Evolutionary conservation across 2,329 filamentous ascomycete genomes (phyloP).

Genomic region (Berkeleyomyces basicola): DNA sequence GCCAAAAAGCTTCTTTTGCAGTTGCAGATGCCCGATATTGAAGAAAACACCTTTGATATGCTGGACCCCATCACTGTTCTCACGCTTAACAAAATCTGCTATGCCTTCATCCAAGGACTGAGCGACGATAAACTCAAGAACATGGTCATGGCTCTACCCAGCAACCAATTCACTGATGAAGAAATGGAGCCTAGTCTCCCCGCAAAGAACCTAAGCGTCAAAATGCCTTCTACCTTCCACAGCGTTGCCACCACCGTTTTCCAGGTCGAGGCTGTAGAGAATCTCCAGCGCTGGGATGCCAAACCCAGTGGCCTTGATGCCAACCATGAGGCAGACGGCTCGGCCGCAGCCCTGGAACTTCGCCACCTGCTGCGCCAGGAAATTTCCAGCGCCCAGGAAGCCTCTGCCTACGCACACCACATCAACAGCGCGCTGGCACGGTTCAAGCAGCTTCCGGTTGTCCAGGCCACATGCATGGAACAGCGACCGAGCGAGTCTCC

Average conservation of each 20-base stretch:
- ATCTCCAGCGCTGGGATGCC: conserved; percentile 7
- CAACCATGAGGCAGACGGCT: not conserved
- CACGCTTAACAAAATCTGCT: conserved; percentile 11
- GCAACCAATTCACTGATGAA: not conserved
- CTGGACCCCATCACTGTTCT: not conserved
- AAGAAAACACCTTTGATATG: not conserved
- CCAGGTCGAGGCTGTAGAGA: conserved; percentile 7
- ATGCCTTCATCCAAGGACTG: conserved; percentile 10
- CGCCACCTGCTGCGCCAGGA: conserved; percentile 1
- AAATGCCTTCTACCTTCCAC: not conserved
- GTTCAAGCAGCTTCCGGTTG: conserved; percentile 12
- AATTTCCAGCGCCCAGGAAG: not conserved
- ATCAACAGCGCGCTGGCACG: conserved; percentile 5
- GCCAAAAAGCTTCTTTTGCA: conserved; percentile 10
- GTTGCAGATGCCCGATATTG: conserved; percentile 4
- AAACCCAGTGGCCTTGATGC: conserved; percentile 5
- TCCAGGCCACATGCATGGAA: conserved; percentile 11
- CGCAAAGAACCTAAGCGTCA: not conserved
- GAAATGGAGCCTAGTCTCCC: conserved; percentile 2
- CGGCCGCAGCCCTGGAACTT: conserved; percentile 2
- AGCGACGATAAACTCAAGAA: not conserved
- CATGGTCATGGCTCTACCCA: conserved; percentile 1
- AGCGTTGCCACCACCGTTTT: conserved; percentile 5
- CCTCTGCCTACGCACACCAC: not conserved
- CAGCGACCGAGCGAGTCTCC: conserved; percentile 10